These are phyloP conservation scores for Selaginella tamariscina DNA, from an alignment of 75 land plant species.

Conservation along the genomic window DNA sequence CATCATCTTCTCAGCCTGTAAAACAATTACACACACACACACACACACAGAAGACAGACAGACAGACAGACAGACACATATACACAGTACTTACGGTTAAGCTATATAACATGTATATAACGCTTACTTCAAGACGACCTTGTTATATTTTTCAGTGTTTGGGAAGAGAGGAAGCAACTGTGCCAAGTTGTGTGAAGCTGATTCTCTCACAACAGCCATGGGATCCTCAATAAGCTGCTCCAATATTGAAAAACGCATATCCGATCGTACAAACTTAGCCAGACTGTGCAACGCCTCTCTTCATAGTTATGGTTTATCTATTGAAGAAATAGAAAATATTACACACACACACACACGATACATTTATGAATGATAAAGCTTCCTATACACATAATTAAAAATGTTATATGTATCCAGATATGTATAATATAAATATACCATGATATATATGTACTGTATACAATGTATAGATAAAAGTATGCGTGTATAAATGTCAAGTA, in stretches of 20 bases:
- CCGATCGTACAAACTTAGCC: constrained; percentile 75
- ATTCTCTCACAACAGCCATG: constrained; percentile 81
- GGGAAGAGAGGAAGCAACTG: constrained; percentile 86
- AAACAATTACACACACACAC: background rate
- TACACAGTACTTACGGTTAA: background rate
- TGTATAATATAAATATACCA: too few species aligned
- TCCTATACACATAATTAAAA: too few species aligned
- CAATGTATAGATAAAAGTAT: too few species aligned
- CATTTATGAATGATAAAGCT: too few species aligned
- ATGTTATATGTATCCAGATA: too few species aligned
- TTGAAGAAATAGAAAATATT: constrained; percentile 7
- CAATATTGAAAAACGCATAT: constrained; percentile 86
- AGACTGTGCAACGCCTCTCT: constrained; percentile 88
- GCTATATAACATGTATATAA: background rate
- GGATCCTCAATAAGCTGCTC: constrained; percentile 84
- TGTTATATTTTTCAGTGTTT: constrained; percentile 91
- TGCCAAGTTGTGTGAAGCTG: constrained; percentile 89
- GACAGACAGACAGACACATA: background rate
- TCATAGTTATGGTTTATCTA: constrained; percentile 96
- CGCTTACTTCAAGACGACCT: constrained; percentile 55
- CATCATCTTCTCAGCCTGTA: constrained; percentile 89
- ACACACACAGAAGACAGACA: too few species aligned
- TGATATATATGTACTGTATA: too few species aligned
- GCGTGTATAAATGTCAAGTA: too few species aligned
- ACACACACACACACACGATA: too few species aligned